Percentiles rank a stretch among this genome's conserved stretches.
Conservation (phyloP, 331 rosid genomes). For the Acacia concinna region DNA sequence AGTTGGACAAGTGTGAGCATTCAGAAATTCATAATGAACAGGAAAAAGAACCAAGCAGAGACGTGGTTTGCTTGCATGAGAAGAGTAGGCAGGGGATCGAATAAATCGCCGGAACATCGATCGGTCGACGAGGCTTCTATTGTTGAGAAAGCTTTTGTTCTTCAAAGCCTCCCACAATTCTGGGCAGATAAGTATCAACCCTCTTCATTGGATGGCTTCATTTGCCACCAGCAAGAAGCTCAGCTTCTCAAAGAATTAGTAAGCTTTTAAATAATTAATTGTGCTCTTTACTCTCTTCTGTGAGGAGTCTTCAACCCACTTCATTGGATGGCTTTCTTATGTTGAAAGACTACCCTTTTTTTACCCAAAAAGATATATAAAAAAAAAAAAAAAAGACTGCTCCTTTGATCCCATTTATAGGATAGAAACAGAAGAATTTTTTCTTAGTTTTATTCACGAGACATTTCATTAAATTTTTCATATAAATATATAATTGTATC, state of each 20-base stretch:
- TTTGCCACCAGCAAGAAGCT: slow-evolving; percentile 73
- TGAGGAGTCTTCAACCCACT: too few species aligned
- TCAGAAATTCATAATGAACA: slow-evolving; percentile 53
- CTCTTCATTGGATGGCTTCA: slow-evolving; percentile 69
- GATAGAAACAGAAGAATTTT: too few species aligned
- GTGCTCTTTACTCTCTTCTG: neutral
- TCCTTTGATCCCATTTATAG: too few species aligned
- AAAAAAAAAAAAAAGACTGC: too few species aligned
- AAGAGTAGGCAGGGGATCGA: slow-evolving; percentile 55
- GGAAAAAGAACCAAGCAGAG: slow-evolving; percentile 51
- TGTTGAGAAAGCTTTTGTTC: slow-evolving; percentile 62
- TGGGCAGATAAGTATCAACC: slow-evolving; percentile 90
- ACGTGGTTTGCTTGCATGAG: slow-evolving; percentile 76
- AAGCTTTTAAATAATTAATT: slow-evolving; percentile 29
- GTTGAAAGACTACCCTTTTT: too few species aligned
- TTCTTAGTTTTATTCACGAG: too few species aligned
- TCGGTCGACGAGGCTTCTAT: slow-evolving; percentile 55
- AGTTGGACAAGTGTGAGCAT: slow-evolving; percentile 63
- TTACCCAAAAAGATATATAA: too few species aligned
- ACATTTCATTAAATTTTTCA: too few species aligned
- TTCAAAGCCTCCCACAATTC: slow-evolving; percentile 59
- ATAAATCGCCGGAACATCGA: slow-evolving; percentile 63
- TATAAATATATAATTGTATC: too few species aligned
- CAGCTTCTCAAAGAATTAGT: slow-evolving; percentile 74
- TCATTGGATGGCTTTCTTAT: too few species aligned